These are phyloP conservation scores for Ceratobasidium sp. DNA, from an alignment of 1,284 basidiomycete species.

Conservation along the genomic window DNA sequence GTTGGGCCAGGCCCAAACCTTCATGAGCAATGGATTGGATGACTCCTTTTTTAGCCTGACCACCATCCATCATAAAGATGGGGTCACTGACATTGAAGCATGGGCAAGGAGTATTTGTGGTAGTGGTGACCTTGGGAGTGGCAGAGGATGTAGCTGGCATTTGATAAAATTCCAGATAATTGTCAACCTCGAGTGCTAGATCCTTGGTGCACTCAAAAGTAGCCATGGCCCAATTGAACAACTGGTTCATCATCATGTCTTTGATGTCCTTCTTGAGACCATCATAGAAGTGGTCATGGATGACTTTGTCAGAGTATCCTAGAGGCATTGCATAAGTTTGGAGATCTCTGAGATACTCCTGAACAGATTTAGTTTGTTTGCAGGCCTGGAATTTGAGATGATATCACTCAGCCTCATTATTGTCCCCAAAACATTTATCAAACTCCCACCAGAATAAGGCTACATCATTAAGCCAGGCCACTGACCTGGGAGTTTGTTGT, in stretches of 20 bases:
- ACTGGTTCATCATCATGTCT: not conserved
- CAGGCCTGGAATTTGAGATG: not conserved
- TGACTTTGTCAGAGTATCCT: not conserved
- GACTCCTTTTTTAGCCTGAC: conserved; percentile 3
- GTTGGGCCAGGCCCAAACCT: not conserved
- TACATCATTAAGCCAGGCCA: not conserved
- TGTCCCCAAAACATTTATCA: not conserved
- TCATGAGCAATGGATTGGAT: not conserved
- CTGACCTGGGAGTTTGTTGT: not conserved
- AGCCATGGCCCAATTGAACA: no score
- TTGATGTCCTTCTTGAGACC: not conserved
- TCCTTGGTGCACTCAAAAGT: no score
- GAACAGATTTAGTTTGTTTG: conserved; percentile 5
- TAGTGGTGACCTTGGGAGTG: no score
- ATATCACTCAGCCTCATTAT: not conserved
- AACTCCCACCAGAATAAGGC: conserved; percentile 5
- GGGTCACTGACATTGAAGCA: no score
- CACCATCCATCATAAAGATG: conserved; percentile 6
- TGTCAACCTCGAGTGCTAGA: no score
- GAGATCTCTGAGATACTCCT: not conserved
- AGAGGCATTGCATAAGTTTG: not conserved
- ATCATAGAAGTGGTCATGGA: conserved; percentile 6
- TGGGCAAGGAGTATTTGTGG: no score
- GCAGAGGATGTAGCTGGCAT: no score
- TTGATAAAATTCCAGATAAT: no score